Base-by-base conservation (phyloP, 2,329 filamentous ascomycete genomes). In the Pyrenochaeta sp. region DNA sequence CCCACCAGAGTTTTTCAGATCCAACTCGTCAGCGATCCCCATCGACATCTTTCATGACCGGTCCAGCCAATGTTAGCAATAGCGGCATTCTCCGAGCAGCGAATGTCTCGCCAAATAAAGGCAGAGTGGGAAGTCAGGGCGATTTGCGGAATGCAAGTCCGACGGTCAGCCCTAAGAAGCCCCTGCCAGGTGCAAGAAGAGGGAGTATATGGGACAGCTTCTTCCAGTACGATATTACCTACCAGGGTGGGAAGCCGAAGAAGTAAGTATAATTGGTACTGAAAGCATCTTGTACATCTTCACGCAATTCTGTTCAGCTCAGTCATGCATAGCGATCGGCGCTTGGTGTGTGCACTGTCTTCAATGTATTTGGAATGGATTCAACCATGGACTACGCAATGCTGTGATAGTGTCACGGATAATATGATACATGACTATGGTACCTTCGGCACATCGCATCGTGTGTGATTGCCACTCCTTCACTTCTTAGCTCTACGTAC, bases 221-320 rank as follows among this genome's bases (percentile, higher is more conserved):
- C 31, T 75, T 74, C 40, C 74, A 76, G 60, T 68, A 76, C 14
- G 74, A 77, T 50, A 69, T 76, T n/a, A 72, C 63, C 30, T 75
- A 75, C 59, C 71, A 76, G 48, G 68, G 71, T n/a, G 68, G 68
- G 11, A 75, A 73, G 57, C 53, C 52, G 21, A 71, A 67, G 62
- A 71, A 74, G 54, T 73, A 57, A 31, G 41, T 20, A 4, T 18
- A 23, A 0, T 4, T 7, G 14, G 9, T 39, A 7, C 11, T 7
- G 20, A 4, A 4, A 20, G 11, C 7, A 14, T 27, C n/a, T 12
- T 14, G 10, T 23, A 7, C 21, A n/a, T 20, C 20, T 18, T 12
- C 17, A 15, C 12, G 17, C 35, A 20, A 20, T 17, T 21, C 17
- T 37, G 15, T 20, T 37, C 17, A 11, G 3, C 9, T 20, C 1